A percentile compares a stretch with the other conserved stretches of the same genome.
These are phyloP conservation scores for Aquilaria agallochum DNA, from an alignment of 441 rosid species.

Conservation along the genomic window DNA sequence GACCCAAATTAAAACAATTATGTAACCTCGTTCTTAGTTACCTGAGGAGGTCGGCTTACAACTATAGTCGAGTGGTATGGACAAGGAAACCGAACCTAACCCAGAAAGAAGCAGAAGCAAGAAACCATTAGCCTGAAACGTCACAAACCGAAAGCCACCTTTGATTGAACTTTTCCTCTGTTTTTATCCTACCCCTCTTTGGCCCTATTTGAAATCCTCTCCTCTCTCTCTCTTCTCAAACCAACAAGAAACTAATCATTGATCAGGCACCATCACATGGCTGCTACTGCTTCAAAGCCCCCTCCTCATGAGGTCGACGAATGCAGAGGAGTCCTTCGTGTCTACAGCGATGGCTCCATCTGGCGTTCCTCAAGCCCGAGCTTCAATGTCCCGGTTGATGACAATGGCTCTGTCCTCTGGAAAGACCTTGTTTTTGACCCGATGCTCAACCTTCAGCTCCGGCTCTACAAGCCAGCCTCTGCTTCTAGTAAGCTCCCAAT, in stretches of 20 bases:
- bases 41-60: too few species aligned
- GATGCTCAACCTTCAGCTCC: conserved; percentile 29
- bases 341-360: conserved; percentile 54
- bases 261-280: conserved; percentile 16
- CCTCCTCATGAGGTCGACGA: conserved; percentile 41
- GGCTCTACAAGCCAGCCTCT: conserved; percentile 42
- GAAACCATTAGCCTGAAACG: neutral
- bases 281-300: conserved; percentile 7
- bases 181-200: conserved; percentile 1
- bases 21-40: too few species aligned
- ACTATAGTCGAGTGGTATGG: too few species aligned
- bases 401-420: conserved; percentile 46
- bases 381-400: conserved; percentile 36
- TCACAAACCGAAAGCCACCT: conserved; percentile 10
- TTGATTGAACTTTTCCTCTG: conserved; percentile 23
- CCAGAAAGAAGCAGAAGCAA: conserved; percentile 11
- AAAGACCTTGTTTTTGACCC: conserved; percentile 44
- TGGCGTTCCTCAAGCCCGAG: conserved; percentile 49
- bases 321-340: conserved; percentile 58
- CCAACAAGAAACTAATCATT: conserved; percentile 3
- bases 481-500: conserved; percentile 40
- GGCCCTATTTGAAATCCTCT: too few species aligned
- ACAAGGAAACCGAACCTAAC: neutral
- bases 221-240: conserved; percentile 3
- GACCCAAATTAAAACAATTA: too few species aligned